These are phyloP conservation scores for Torulaspora maleeae DNA, from an alignment of 805 yeast species.

Conservation along the genomic window DNA sequence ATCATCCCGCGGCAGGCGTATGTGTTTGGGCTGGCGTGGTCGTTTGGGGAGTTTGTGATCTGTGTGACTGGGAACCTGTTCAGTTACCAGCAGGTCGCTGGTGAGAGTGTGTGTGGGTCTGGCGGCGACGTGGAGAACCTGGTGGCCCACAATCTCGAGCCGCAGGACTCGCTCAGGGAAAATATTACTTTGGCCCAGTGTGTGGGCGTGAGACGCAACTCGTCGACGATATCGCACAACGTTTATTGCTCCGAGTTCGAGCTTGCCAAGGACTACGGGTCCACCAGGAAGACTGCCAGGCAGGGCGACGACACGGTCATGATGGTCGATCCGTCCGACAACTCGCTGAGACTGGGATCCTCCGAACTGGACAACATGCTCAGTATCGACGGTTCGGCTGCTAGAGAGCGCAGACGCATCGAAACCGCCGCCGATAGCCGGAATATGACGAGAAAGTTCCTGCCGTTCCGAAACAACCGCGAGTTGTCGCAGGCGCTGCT, in stretches of 20 bases:
- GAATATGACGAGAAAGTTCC: constrained; percentile 6
- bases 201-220: constrained; percentile 35
- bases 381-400: background rate
- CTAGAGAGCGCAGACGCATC: constrained; percentile 3
- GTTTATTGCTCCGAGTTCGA: constrained; percentile 26
- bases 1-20: constrained; percentile 40
- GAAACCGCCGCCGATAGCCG: background rate
- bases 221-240: constrained; percentile 34
- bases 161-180: constrained; percentile 18
- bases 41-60: constrained; percentile 33
- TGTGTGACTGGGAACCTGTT: constrained; percentile 26
- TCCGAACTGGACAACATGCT: constrained; percentile 10
- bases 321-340: constrained; percentile 22
- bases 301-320: constrained; percentile 13
- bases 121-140: constrained; percentile 1
- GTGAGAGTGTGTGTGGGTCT: background rate
- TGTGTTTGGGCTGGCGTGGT: constrained; percentile 38
- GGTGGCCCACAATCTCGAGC: constrained; percentile 1
- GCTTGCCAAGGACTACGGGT: constrained; percentile 12
- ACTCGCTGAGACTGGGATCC: constrained; percentile 22
- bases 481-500: constrained; percentile 13
- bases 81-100: constrained; percentile 24
- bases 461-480: constrained; percentile 6
- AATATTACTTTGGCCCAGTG: constrained; percentile 38
- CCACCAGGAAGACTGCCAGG: constrained; percentile 2